Conservation (phyloP, 2,329 filamentous ascomycete species). For the Cercospora nicotianae region DNA sequence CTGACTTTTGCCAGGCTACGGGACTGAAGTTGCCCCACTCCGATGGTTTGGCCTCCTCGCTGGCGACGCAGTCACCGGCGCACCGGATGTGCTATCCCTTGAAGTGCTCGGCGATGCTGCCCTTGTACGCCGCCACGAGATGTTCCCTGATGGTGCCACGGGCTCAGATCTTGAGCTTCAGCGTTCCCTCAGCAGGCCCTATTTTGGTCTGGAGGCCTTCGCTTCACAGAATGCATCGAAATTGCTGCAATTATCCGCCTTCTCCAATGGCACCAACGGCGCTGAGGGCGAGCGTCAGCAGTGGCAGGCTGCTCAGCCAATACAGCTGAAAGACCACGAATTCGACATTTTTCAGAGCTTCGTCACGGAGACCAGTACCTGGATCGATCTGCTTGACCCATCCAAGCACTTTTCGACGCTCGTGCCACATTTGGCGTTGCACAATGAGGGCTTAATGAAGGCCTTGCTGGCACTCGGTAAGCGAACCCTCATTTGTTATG, state of each 20-base stretch:
- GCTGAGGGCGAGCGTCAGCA: slow-evolving; percentile 28
- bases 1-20: slow-evolving; percentile 23
- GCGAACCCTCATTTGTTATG: background rate
- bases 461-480: slow-evolving; percentile 55
- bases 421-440: slow-evolving; percentile 47
- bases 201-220: slow-evolving; percentile 24
- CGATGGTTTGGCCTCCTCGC: slow-evolving; percentile 53
- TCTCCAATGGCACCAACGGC: slow-evolving; percentile 23
- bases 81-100: slow-evolving; percentile 27
- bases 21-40: slow-evolving; percentile 46
- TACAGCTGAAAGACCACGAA: slow-evolving; percentile 41
- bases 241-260: slow-evolving; percentile 29
- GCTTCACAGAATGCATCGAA: slow-evolving; percentile 30
- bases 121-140: slow-evolving; percentile 28
- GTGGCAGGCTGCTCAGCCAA: slow-evolving; percentile 32
- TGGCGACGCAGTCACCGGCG: slow-evolving; percentile 43
- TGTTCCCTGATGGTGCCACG: slow-evolving; percentile 23
- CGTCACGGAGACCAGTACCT: slow-evolving; percentile 41
- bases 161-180: slow-evolving; percentile 1
- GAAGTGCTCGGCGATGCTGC: slow-evolving; percentile 31
- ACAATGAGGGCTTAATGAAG: slow-evolving; percentile 59
- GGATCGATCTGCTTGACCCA: slow-evolving; percentile 50
- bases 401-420: slow-evolving; percentile 42
- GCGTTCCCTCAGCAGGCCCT: slow-evolving; percentile 13
- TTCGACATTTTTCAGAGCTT: slow-evolving; percentile 44